phyloP scores from a whole-genome alignment of 169 alveolate species.

The Plasmodium gonderi region DNA sequence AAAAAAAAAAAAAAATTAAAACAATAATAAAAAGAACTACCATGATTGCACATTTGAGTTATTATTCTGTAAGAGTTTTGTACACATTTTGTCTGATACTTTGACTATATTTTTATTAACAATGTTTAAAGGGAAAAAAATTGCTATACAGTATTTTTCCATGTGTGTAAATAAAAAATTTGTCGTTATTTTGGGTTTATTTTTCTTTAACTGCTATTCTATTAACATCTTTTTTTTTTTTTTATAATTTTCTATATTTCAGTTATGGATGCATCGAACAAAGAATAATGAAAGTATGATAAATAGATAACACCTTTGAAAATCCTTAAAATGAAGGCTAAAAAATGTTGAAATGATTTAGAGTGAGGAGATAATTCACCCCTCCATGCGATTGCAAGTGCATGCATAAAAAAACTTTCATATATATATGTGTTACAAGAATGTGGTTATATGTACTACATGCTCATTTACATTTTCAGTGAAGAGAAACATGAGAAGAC shows the following conservation, averaged over 20 bases:
- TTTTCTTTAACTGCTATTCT: background rate
- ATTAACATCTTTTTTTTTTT: background rate
- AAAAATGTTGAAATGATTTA: background rate
- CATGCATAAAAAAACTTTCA: background rate
- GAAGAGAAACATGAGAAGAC: constrained; percentile 32
- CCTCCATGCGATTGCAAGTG: background rate
- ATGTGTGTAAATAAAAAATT: background rate
- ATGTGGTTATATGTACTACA: background rate
- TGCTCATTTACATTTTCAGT: constrained; percentile 8
- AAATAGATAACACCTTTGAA: background rate
- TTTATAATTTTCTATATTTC: background rate
- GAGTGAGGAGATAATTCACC: background rate
- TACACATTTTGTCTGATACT: background rate
- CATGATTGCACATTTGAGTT: background rate
- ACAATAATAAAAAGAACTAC: background rate
- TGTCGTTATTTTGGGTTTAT: background rate
- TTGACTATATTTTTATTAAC: background rate
- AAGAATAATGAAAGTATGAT: constrained; percentile 40
- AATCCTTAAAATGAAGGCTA: background rate
- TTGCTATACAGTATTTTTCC: background rate
- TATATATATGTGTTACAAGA: too few relatives aligned
- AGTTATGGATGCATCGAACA: constrained; percentile 38
- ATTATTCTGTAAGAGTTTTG: background rate
- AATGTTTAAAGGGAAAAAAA: background rate
- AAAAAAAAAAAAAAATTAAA: too few relatives aligned